A percentile compares a stretch with the other conserved stretches of the same genome.
Conservation (phyloP, 768 basidiomycete genomes). For the Stropharia rugosoannulata region DNA sequence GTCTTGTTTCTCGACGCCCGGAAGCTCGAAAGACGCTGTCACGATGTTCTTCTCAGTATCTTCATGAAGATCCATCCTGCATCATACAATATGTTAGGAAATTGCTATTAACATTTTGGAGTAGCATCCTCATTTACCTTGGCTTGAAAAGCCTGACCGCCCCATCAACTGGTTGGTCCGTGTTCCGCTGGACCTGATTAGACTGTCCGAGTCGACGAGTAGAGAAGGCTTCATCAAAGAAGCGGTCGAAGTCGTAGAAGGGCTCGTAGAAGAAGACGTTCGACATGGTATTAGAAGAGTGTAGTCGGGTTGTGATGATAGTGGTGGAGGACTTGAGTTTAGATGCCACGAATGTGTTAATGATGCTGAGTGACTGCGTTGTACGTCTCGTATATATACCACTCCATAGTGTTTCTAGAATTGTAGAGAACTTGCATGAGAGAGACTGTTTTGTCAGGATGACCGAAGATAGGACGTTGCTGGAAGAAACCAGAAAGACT, state of each 20-base stretch:
- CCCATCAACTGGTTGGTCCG: conserved; percentile 10
- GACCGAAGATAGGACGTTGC: too few relatives aligned
- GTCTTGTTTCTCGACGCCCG: conserved; percentile 52
- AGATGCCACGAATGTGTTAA: neutral
- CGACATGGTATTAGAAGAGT: neutral
- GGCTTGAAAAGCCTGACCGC: conserved; percentile 23
- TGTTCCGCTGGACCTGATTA: neutral
- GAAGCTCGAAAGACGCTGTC: conserved; percentile 57
- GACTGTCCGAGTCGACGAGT: conserved; percentile 14
- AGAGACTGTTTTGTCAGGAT: too few relatives aligned
- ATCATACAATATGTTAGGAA: conserved; percentile 13
- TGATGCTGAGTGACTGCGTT: too few relatives aligned
- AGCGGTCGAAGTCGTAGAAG: conserved; percentile 37
- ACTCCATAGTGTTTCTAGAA: too few relatives aligned
- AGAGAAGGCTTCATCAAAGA: conserved; percentile 31
- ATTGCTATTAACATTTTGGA: neutral
- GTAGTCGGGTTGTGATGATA: neutral
- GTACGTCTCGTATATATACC: too few relatives aligned
- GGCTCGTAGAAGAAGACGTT: conserved; percentile 31
- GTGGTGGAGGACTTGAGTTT: too few relatives aligned
- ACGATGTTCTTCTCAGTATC: conserved; percentile 43
- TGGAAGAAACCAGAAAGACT: too few relatives aligned
- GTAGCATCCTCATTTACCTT: conserved; percentile 14
- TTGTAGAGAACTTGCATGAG: too few relatives aligned
- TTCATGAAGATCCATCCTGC: conserved; percentile 60